Evolutionary conservation across 345 rosid species (phyloP).

Genomic region (Citrus inodora): DNA sequence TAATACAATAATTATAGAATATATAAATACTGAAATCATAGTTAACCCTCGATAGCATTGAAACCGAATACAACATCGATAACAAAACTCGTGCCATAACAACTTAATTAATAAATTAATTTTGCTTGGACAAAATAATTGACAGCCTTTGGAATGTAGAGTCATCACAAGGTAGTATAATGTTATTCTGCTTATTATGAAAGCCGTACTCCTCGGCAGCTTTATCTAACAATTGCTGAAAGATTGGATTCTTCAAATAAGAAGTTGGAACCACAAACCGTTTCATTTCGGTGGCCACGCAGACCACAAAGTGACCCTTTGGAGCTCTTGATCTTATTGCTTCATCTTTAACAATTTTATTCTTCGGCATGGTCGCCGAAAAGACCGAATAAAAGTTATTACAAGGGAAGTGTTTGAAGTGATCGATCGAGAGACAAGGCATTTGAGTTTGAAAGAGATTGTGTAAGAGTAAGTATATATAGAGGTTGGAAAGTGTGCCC

Average conservation of each 20-base stretch:
- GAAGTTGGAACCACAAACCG: constrained; percentile 25
- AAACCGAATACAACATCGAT: not conserved
- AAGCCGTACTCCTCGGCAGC: constrained; percentile 35
- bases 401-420: not conserved
- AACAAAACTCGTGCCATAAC: not conserved
- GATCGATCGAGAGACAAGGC: not conserved
- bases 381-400: not conserved
- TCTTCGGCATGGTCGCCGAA: not conserved
- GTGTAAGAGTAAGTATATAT: not conserved
- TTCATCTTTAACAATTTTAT: constrained; percentile 8
- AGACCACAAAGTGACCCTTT: constrained; percentile 35
- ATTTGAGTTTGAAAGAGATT: not conserved
- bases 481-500: constrained; percentile 9
- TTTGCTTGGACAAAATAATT: not conserved
- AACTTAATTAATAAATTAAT: not conserved
- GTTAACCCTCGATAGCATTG: not conserved
- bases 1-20: too few species aligned
- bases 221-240: constrained; percentile 25
- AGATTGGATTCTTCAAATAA: constrained; percentile 21
- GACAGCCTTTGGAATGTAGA: constrained; percentile 14
- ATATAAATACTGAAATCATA: not conserved
- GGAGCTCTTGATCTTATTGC: constrained; percentile 21
- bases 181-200: not conserved
- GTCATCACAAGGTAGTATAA: constrained; percentile 26
- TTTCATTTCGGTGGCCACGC: constrained; percentile 23